phyloP scores from a whole-genome alignment of 768 basidiomycete genomes.

The Chiua virens region DNA sequence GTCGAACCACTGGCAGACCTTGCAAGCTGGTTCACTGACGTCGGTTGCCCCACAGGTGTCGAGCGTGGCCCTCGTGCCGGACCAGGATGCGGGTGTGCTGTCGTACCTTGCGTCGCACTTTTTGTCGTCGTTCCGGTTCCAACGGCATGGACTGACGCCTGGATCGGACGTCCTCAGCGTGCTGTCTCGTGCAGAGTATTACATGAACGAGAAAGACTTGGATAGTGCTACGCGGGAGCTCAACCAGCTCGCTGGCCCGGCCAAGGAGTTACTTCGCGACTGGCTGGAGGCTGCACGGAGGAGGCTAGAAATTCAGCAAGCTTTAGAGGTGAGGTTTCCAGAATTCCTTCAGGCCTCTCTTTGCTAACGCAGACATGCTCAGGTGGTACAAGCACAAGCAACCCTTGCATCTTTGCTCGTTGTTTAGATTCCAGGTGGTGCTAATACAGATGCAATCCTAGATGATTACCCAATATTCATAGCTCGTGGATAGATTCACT shows the following conservation, averaged over 20 bases:
- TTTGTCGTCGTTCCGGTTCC: conserved; percentile 76
- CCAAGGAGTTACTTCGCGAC: conserved; percentile 70
- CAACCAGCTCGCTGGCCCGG: conserved; percentile 85
- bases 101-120: conserved; percentile 82
- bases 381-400: conserved; percentile 85
- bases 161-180: conserved; percentile 87
- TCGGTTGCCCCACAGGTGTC: conserved; percentile 83
- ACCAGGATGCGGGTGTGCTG: conserved; percentile 83
- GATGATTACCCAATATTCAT: conserved; percentile 9
- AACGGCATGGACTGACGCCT: conserved; percentile 64
- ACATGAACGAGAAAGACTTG: conserved; percentile 89
- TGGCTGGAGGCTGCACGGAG: conserved; percentile 90
- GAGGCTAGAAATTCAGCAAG: conserved; percentile 89
- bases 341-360: neutral
- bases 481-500: neutral
- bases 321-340: conserved; percentile 63
- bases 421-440: conserved; percentile 42
- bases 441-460: conserved; percentile 23
- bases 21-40: conserved; percentile 84
- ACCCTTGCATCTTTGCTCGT: conserved; percentile 79
- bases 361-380: conserved; percentile 15
- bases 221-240: conserved; percentile 82
- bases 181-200: conserved; percentile 84
- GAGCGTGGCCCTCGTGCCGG: conserved; percentile 90
- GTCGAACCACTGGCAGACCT: conserved; percentile 90